phyloP scores from a whole-genome alignment of 306 rosid species.

The Nissolia schottii region DNA sequence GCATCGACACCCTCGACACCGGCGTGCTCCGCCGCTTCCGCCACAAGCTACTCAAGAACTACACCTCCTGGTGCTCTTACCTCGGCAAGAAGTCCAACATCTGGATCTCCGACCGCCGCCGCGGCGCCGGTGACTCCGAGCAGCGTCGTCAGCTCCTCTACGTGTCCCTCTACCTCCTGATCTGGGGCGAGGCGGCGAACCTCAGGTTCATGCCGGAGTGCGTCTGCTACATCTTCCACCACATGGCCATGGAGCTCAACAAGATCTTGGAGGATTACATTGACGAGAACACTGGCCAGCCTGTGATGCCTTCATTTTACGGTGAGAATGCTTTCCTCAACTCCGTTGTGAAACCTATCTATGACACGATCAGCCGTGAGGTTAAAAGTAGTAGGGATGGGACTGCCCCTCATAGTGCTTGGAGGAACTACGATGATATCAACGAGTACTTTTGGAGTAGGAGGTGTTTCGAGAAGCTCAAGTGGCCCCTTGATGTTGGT shows the following conservation, averaged over 20 bases:
- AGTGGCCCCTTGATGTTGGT: conserved; percentile 79
- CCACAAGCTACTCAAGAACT: conserved; percentile 67
- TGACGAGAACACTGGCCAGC: conserved; percentile 86
- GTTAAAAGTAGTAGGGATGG: conserved; percentile 75
- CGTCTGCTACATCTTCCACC: conserved; percentile 73
- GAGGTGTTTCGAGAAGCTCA: conserved; percentile 84
- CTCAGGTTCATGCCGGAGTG: conserved; percentile 83
- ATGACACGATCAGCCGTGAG: conserved; percentile 73
- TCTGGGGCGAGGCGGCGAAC: conserved; percentile 97
- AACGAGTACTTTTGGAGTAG: conserved; percentile 92
- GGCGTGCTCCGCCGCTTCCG: conserved; percentile 72
- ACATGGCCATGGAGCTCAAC: conserved; percentile 83
- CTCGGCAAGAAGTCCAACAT: conserved; percentile 79
- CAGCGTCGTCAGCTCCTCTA: conserved; percentile 83
- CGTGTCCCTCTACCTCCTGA: conserved; percentile 68
- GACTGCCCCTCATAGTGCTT: conserved; percentile 74
- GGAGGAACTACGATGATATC: conserved; percentile 94
- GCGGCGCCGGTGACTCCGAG: conserved; percentile 39
- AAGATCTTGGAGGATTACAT: conserved; percentile 79
- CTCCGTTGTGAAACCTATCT: conserved; percentile 75
- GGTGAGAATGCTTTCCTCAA: conserved; percentile 81
- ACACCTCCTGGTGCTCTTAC: conserved; percentile 80
- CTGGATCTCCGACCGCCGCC: conserved; percentile 81
- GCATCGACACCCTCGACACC: conserved; percentile 69
- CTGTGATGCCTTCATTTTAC: conserved; percentile 63